Evolutionary conservation across 805 yeast species (phyloP).

Genomic region (Ogataea wickerhamii): DNA sequence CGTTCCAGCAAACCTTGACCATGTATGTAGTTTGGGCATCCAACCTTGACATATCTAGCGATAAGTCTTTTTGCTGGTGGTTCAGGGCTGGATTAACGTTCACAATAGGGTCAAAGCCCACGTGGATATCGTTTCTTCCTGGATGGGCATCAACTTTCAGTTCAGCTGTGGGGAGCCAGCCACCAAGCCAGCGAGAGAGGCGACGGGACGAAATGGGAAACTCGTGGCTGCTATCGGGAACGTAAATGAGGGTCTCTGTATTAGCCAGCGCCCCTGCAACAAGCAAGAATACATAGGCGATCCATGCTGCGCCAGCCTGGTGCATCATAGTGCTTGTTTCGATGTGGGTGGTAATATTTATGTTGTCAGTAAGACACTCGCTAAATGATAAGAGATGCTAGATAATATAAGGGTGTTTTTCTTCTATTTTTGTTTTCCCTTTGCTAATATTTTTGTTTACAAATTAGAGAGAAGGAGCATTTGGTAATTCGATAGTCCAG

Average conservation of each 20-base stretch:
- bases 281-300: neutral
- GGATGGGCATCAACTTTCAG: neutral
- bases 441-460: too few species aligned
- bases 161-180: neutral
- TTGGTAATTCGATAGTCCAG: too few species aligned
- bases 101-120: constrained; percentile 12
- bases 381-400: too few species aligned
- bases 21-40: neutral
- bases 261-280: constrained; percentile 10
- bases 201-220: neutral
- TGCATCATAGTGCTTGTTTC: too few species aligned
- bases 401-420: too few species aligned
- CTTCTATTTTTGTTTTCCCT: too few species aligned
- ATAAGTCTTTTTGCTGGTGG: constrained; percentile 7
- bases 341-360: too few species aligned
- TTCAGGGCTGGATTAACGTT: constrained; percentile 9
- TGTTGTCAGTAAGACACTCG: too few species aligned
- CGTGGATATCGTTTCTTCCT: neutral
- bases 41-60: constrained; percentile 6
- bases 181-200: neutral
- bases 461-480: too few species aligned
- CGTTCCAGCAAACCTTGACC: constrained; percentile 26
- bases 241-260: constrained; percentile 19
- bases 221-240: neutral
- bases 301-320: too few species aligned